These are phyloP conservation scores for Backusella circina DNA, from an alignment of 192 early-diverging fungal species.

Conservation along the genomic window DNA sequence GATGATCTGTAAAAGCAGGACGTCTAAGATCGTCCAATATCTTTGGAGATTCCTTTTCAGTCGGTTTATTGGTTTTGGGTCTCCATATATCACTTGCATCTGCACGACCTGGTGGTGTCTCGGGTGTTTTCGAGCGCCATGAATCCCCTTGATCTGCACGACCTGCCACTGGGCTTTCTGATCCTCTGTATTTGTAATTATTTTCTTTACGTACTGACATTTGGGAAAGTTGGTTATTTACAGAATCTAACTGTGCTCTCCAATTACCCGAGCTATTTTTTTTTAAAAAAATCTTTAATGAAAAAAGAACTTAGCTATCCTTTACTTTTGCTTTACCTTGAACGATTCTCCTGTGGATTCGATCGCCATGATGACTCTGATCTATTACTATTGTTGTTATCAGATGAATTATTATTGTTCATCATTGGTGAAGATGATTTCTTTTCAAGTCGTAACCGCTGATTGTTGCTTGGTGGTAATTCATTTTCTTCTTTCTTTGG, in stretches of 20 bases:
- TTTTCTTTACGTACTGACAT: not conserved
- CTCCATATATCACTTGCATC: not conserved
- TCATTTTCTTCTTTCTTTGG: slow-evolving; percentile 6
- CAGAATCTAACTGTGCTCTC: not conserved
- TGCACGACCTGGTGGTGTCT: not conserved
- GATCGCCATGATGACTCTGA: not conserved
- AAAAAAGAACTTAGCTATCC: not conserved
- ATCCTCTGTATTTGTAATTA: not conserved
- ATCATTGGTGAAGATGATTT: not conserved
- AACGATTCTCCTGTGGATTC: not conserved
- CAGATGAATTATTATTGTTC: not conserved
- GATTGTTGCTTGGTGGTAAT: not conserved
- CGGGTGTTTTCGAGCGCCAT: not conserved
- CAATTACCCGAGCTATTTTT: not conserved
- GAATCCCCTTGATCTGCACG: not conserved
- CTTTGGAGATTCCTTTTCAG: not conserved
- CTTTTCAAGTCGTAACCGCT: not conserved
- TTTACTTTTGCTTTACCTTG: not conserved
- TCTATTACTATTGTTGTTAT: not conserved
- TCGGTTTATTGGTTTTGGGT: not conserved
- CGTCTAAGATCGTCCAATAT: not conserved
- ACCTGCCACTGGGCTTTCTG: not conserved
- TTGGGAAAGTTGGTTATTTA: not conserved
- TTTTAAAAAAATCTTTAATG: not conserved
- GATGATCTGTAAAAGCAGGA: not conserved